Base-by-base conservation (phyloP, 2,329 filamentous ascomycete species). In the Venturia carpophila region DNA sequence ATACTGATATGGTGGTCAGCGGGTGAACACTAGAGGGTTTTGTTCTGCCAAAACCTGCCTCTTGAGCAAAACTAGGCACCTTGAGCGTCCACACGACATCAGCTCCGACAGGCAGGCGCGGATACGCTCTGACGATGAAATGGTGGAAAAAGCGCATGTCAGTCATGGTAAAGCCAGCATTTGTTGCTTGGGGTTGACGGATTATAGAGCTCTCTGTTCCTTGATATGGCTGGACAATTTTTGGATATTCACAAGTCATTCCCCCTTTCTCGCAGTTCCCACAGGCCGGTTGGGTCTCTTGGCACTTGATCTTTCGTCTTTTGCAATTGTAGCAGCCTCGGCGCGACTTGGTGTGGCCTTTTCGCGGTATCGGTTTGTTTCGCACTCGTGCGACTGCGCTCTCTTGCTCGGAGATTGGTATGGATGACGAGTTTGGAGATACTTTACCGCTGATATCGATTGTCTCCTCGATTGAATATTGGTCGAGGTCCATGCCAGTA, bases 111-210 rank as follows among this genome's bases (percentile, higher is more conserved):
- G 87, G 86, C 30, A 88, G 79, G 72, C 86, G 82, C 2, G 87
- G 87, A 70, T 84, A 85, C 68, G 84, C 86, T 43, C 80, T 78
- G 37, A 82, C 75, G 19, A 88, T 74, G 68, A 88, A 88, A 72
- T 88, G 84, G 71, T 88, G 86, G 69, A 88, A 88, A 71, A 88
- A 82, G 45, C 85, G 82, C 85, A 89, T 87, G 69, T 88, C 86
- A 62, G 84, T 81, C 65, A 86, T 69, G 63, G 79, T 84, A 71
- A 87, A 86, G 0, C 30, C n/a, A 34, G 64, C 42, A 52, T 65
- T 43, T 9, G 62, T 55, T 39, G 67, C 66, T 37, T 60, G 49
- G 74, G 67, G 60, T 64, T 45, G 27, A 70, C 70, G 64, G 68
- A 67, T 64, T 72, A 71, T 61, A 71, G 71, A 21, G 71, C 71